Percentiles rank a stretch among this genome's conserved stretches.
These are phyloP conservation scores for Penicillium sp. DNA, from an alignment of 2,329 filamentous ascomycete species.

Conservation along the genomic window DNA sequence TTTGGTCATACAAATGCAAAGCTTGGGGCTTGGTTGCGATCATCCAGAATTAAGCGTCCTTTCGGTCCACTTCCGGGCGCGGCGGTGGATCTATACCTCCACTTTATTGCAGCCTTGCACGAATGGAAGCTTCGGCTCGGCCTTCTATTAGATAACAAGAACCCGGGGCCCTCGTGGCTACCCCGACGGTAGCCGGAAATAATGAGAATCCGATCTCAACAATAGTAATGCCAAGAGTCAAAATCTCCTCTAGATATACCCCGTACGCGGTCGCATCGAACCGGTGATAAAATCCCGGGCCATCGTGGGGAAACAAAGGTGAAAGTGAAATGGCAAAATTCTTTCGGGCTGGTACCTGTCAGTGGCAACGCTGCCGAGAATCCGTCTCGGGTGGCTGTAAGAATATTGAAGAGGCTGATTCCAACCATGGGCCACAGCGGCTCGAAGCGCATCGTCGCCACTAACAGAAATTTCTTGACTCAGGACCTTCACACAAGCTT, in stretches of 20 bases:
- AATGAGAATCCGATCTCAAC: conserved; percentile 3
- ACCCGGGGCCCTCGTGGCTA: conserved; percentile 13
- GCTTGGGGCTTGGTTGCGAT: conserved; percentile 13
- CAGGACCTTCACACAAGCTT: conserved; percentile 9
- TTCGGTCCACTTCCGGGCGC: conserved; percentile 13
- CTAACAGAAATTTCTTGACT: conserved; percentile 11
- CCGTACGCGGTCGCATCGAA: too few species aligned
- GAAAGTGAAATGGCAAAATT: neutral
- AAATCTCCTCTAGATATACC: neutral
- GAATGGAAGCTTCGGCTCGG: conserved; percentile 14
- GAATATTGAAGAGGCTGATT: neutral
- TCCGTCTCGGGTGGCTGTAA: neutral
- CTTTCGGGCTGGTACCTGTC: neutral
- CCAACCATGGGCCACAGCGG: conserved; percentile 4
- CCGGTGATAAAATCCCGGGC: too few species aligned
- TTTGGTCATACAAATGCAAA: conserved; percentile 13
- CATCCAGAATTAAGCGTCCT: conserved; percentile 23
- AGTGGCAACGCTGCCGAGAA: neutral
- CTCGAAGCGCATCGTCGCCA: conserved; percentile 15
- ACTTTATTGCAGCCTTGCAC: neutral
- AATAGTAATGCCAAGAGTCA: conserved; percentile 9
- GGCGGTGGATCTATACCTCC: conserved; percentile 1
- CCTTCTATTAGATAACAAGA: conserved; percentile 24
- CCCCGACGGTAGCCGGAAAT: conserved; percentile 21
- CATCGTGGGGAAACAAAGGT: too few species aligned